Percentiles rank a stretch among this genome's conserved stretches.
These are phyloP conservation scores for Penicillium sp. DNA, from an alignment of 2,329 filamentous ascomycete genomes.

Conservation along the genomic window DNA sequence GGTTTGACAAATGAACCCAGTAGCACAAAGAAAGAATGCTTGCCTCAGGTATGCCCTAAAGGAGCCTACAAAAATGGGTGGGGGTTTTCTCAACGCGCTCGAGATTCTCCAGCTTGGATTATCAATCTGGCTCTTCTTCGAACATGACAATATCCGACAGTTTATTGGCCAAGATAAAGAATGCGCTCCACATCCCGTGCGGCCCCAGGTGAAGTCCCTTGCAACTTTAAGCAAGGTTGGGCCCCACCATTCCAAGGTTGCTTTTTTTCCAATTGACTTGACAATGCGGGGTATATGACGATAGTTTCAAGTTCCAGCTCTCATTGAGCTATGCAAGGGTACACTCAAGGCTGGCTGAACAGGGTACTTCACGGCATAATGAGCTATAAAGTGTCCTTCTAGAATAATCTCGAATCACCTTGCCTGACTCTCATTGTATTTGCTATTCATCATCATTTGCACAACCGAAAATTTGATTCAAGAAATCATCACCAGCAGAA, in stretches of 20 bases:
- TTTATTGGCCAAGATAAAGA: not conserved
- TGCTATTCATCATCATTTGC: not conserved
- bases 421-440: not conserved
- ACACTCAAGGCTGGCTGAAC: not conserved
- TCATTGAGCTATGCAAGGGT: not conserved
- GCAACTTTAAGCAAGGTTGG: not conserved
- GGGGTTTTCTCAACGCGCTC: too few species aligned
- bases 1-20: not conserved
- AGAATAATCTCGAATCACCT: not conserved
- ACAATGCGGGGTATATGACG: not conserved
- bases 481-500: not conserved
- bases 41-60: not conserved
- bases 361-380: not conserved
- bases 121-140: not conserved
- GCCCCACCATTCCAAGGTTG: not conserved
- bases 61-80: too few species aligned
- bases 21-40: not conserved
- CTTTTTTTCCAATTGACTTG: not conserved
- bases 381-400: not conserved
- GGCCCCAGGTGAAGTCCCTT: not conserved
- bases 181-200: not conserved
- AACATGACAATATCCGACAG: not conserved
- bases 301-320: not conserved
- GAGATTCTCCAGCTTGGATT: not conserved
- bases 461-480: not conserved